Evolutionary conservation across 192 early-diverging fungal genomes (phyloP), one percentile per base, ranked within the genome.

Genomic region (Coemansia sp.): DNA sequence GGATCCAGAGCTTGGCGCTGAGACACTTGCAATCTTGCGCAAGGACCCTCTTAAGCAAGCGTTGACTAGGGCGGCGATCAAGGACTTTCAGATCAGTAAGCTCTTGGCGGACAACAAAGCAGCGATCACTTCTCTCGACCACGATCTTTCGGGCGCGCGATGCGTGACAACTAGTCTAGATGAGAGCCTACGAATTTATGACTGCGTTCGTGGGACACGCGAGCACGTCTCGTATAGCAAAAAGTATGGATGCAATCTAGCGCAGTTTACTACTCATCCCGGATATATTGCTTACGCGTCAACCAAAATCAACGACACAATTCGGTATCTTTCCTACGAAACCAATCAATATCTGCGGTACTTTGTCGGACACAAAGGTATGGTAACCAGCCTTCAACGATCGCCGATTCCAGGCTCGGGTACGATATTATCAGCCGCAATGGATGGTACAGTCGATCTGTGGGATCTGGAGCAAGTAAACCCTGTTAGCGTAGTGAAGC

Each of bases 311-410:
- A 91, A 96, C 79, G 95, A 97, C 75, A 90, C 90, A 0, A 89
- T 98, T 32, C 80, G 97, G 66, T 98, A 97, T 74, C 79, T 98
- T 36, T 96, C 94, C 20, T 73, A 93, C n/a, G 92, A 96, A 64
- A 94, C 95, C 36, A 98, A 98, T 80, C 89, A 91, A 75, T 98
- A 91, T 67, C 84, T 98, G 33, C 79, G 90, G 31, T 98, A 98
- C 73, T 98, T 98, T 82, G 82, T 82, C 22, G 97, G 94, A 2
- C 97, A 98, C 68, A 85, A 72, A 30, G 84, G 75, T 56, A 85
- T 84, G 20, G 97, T 98, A 1, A 86, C 87, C 17, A 81, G 85
- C 19, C 67, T 97, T 50, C 92, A 93, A 72, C 88, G 95, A 85
- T 91, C 90, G 2, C 92, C 94, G 1, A 27, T 82, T n/a, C 25